Evolutionary conservation across 1,284 basidiomycete genomes (phyloP).

Genomic region (Meripilus lineatus): DNA sequence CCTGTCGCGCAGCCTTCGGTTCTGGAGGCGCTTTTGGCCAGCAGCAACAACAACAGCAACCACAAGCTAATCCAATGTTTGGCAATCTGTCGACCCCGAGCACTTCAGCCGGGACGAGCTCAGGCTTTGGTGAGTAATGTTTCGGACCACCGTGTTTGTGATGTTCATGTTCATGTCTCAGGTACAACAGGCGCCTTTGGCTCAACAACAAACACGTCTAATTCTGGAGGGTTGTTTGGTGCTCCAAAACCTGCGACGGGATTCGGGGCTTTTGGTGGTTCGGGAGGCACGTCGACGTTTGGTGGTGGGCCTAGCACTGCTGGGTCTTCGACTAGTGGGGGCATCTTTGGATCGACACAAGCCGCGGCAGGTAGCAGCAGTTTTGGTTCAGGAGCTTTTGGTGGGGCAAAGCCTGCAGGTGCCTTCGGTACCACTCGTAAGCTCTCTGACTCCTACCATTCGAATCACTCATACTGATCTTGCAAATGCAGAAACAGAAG

Average conservation of each 20-base stretch:
- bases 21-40: slow-evolving; percentile 41
- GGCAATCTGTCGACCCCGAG: slow-evolving; percentile 53
- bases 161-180: slow-evolving; percentile 1
- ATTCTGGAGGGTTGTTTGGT: slow-evolving; percentile 47
- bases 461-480: no score
- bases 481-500: slow-evolving; percentile 21
- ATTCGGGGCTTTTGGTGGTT: slow-evolving; percentile 63
- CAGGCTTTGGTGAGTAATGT: slow-evolving; percentile 55
- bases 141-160: no score
- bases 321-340: slow-evolving; percentile 26
- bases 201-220: slow-evolving; percentile 32
- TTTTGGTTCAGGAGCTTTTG: slow-evolving; percentile 25
- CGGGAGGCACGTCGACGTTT: slow-evolving; percentile 28
- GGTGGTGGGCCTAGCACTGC: slow-evolving; percentile 19
- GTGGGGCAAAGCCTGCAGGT: slow-evolving; percentile 24
- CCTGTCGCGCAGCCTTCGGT: slow-evolving; percentile 36
- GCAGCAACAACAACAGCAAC: slow-evolving; percentile 44
- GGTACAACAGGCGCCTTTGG: slow-evolving; percentile 51
- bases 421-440: slow-evolving; percentile 19
- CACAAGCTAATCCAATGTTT: slow-evolving; percentile 77
- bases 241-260: slow-evolving; percentile 61
- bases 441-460: no score
- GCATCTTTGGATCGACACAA: slow-evolving; percentile 37
- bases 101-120: slow-evolving; percentile 29
- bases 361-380: slow-evolving; percentile 13